Conservation (phyloP, 306 rosid species). For the Comarum palustre region DNA sequence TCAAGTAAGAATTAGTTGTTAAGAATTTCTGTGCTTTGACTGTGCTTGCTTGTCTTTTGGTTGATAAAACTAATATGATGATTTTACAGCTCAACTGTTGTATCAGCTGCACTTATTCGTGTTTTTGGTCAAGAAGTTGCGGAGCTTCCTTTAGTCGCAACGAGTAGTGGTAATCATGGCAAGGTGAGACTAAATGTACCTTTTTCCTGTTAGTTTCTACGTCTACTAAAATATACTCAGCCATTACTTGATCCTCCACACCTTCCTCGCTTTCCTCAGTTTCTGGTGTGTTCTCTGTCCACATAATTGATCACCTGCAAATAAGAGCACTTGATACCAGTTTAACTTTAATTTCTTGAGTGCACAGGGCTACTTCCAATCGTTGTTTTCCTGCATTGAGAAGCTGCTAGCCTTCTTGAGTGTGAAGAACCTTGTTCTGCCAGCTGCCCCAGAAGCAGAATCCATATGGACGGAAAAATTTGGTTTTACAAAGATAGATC, state of each 20-base stretch:
- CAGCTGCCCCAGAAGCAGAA: conserved; percentile 92
- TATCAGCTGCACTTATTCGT: conserved; percentile 83
- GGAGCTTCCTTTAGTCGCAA: conserved; percentile 90
- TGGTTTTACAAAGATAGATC: conserved; percentile 69
- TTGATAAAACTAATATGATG: conserved; percentile 31
- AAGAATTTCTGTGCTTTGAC: background rate
- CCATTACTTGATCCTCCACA: background rate
- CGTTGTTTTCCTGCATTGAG: conserved; percentile 82
- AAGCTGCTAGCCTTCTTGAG: conserved; percentile 70
- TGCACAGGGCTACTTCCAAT: conserved; percentile 90
- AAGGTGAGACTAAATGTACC: conserved; percentile 44
- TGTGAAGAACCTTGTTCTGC: conserved; percentile 77
- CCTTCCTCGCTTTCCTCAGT: background rate
- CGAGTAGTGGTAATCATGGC: conserved; percentile 75
- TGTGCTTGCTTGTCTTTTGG: background rate
- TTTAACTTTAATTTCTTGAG: background rate
- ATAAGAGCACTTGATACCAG: background rate
- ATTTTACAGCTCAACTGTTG: conserved; percentile 80
- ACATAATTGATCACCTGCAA: background rate
- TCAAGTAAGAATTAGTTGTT: conserved; percentile 65
- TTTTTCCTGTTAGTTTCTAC: background rate
- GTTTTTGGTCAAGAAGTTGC: conserved; percentile 81
- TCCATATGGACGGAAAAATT: conserved; percentile 86
- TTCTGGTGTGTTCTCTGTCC: background rate
- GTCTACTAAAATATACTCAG: background rate